Base-by-base conservation (phyloP, 352 stramenopile species). In the Globisporangium spiculum region DNA sequence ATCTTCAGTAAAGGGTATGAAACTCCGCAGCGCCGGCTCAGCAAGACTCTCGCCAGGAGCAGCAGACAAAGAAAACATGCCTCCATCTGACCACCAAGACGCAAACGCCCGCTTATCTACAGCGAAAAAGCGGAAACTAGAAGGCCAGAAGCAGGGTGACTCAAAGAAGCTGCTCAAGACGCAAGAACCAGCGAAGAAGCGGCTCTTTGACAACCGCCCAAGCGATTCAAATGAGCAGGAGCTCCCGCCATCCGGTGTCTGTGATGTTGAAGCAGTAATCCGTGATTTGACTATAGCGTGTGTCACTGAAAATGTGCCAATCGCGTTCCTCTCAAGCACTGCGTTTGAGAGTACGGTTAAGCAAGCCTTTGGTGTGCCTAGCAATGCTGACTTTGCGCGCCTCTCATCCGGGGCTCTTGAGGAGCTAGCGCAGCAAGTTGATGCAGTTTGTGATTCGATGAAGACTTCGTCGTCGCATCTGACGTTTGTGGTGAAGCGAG, bases 1-100 rank as follows among this genome's bases (percentile, higher is more conserved):
- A 32, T n/a, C 3, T 38, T 27, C 8, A 16, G 20, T 7, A 1
- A 14, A 14, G 5, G 48, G 50, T 1, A 10, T 30, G 4, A 38
- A 10, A 46, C 16, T 20, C 2, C 1, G 6, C 18, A 14, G 18
- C n/a, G 16, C 30, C 8, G 4, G 2, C 1, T 7, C 55, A n/a
- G 30, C 27, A 6, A 44, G 2, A 57, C 27, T n/a, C 44, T n/a
- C 44, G 1, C 2, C 30, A 32, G 12, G 27, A 20, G 18, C 14
- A 32, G 65, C 30, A 32, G 30, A 62, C 65, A 70, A 70, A 20
- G 58, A 70, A 44, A 66, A 70, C 30, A 36, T 56, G 30, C 38
- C 65, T 10, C 65, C 65, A 3, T 16, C 14, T 46, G 44, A 14
- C 44, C 60, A 22, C 18, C 32, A 9, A 52, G 6, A 36, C 18